Conservation (phyloP, 2,329 filamentous ascomycete genomes). For the Proliferodiscus dingleyae region DNA sequence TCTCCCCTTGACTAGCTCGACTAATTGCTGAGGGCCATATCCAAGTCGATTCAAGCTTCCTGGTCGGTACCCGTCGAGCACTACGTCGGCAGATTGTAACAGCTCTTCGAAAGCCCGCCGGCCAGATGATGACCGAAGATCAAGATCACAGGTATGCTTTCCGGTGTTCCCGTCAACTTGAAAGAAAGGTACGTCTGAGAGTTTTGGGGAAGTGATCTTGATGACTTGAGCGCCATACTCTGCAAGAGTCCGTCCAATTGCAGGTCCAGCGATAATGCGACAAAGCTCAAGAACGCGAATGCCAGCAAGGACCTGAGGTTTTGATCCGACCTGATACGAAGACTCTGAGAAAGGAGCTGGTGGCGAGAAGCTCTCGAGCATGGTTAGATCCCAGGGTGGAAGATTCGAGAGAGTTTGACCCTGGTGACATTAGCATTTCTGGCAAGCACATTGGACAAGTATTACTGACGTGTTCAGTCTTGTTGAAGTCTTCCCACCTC, state of each 20-base stretch:
- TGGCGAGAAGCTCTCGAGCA: slow-evolving; percentile 38
- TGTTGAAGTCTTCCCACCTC: slow-evolving; percentile 54
- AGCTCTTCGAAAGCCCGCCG: slow-evolving; percentile 53
- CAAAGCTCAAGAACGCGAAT: slow-evolving; percentile 71
- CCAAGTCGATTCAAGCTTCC: slow-evolving; percentile 59
- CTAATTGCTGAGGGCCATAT: slow-evolving; percentile 53
- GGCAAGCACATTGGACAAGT: not conserved
- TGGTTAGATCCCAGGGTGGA: slow-evolving; percentile 44
- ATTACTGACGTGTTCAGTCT: slow-evolving; percentile 47
- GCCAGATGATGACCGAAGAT: slow-evolving; percentile 53
- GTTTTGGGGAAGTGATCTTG: slow-evolving; percentile 61
- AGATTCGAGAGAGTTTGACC: slow-evolving; percentile 36
- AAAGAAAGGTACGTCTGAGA: slow-evolving; percentile 69
- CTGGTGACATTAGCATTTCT: slow-evolving; percentile 17
- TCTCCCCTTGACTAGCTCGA: slow-evolving; percentile 47
- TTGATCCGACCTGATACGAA: slow-evolving; percentile 4
- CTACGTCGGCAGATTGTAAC: slow-evolving; percentile 57
- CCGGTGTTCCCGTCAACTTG: slow-evolving; percentile 69
- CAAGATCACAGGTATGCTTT: slow-evolving; percentile 60
- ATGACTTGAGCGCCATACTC: slow-evolving; percentile 72
- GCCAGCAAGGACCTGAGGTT: slow-evolving; percentile 42
- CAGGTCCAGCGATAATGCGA: slow-evolving; percentile 71
- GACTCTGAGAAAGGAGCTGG: slow-evolving; percentile 40
- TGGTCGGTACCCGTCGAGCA: slow-evolving; percentile 66
- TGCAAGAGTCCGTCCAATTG: slow-evolving; percentile 65